A percentile compares a stretch with the other conserved stretches of the same genome.
Conservation (phyloP, 495 filamentous ascomycete genomes). For the Penicillium maclennaniae region DNA sequence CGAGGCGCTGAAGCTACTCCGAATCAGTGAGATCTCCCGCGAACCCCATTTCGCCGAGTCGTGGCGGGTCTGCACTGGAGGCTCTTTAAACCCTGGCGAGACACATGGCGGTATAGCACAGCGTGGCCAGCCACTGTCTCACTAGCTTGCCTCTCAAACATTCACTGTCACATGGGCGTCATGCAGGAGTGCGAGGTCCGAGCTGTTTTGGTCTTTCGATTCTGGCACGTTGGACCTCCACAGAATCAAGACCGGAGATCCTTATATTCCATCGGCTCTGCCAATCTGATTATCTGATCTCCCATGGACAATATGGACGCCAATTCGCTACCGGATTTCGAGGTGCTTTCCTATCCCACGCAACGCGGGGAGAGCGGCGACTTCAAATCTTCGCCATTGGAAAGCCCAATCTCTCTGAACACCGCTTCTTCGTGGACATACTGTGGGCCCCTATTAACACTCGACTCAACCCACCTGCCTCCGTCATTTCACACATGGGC, state of each 20-base stretch:
- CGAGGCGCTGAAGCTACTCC: neutral
- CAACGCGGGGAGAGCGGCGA: neutral
- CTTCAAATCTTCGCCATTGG: neutral
- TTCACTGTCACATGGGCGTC: slow-evolving; percentile 7
- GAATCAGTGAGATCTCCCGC: neutral
- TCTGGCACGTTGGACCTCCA: neutral
- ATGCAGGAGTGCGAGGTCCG: slow-evolving; percentile 10
- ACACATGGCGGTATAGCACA: neutral
- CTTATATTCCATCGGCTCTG: neutral
- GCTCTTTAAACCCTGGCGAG: neutral
- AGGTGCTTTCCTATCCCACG: slow-evolving; percentile 6
- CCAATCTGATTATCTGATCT: neutral
- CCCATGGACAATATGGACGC: slow-evolving; percentile 4
- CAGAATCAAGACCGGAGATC: neutral
- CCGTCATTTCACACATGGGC: slow-evolving; percentile 25
- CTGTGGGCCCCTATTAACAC: slow-evolving; percentile 21
- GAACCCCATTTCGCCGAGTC: neutral
- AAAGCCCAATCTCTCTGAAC: slow-evolving; percentile 14
- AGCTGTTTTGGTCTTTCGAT: neutral
- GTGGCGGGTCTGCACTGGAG: neutral
- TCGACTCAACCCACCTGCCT: slow-evolving; percentile 12
- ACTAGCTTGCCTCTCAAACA: slow-evolving; percentile 6
- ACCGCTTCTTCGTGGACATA: slow-evolving; percentile 24
- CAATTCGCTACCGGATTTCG: slow-evolving; percentile 12
- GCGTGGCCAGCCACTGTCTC: slow-evolving; percentile 7